These are phyloP conservation scores for Lactuca saligna DNA, from an alignment of 129 eudicot genomes.

Conservation along the genomic window DNA sequence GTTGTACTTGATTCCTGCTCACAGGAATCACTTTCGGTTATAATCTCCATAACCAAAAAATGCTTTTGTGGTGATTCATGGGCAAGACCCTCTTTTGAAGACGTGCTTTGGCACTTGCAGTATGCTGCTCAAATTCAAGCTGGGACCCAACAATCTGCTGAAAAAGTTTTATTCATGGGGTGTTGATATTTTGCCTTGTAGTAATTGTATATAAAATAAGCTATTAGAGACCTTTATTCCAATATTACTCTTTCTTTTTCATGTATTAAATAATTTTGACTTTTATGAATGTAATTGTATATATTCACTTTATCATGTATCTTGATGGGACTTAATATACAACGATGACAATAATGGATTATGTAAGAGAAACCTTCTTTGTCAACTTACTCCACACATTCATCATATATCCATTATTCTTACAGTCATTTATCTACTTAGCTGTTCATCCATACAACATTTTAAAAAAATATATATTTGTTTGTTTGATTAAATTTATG, in stretches of 20 bases:
- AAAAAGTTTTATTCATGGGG: slow-evolving; percentile 28
- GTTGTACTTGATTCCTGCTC: slow-evolving; percentile 50
- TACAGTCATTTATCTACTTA: no score
- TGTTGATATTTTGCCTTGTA: slow-evolving; percentile 21
- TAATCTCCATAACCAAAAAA: slow-evolving; percentile 55
- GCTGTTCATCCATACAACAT: no score
- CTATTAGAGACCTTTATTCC: background rate
- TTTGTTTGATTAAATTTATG: background rate
- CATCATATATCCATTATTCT: no score
- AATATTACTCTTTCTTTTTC: no score
- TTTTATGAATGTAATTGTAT: slow-evolving; percentile 1
- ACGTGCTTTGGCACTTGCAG: slow-evolving; percentile 70
- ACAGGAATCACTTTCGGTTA: slow-evolving; percentile 53
- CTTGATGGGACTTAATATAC: no score
- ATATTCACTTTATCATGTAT: background rate
- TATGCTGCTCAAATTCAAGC: slow-evolving; percentile 69
- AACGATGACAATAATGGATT: no score
- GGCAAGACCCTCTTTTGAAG: slow-evolving; percentile 67
- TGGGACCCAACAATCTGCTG: slow-evolving; percentile 37
- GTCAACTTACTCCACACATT: no score
- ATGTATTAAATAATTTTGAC: no score
- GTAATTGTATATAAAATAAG: slow-evolving; percentile 20
- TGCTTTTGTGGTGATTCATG: slow-evolving; percentile 52
- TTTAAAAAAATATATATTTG: no score
- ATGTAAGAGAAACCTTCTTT: no score